Percentiles rank a stretch among this genome's conserved stretches.
Evolutionary conservation across 345 rosid genomes (phyloP).

Genomic region (Murraya paniculata): DNA sequence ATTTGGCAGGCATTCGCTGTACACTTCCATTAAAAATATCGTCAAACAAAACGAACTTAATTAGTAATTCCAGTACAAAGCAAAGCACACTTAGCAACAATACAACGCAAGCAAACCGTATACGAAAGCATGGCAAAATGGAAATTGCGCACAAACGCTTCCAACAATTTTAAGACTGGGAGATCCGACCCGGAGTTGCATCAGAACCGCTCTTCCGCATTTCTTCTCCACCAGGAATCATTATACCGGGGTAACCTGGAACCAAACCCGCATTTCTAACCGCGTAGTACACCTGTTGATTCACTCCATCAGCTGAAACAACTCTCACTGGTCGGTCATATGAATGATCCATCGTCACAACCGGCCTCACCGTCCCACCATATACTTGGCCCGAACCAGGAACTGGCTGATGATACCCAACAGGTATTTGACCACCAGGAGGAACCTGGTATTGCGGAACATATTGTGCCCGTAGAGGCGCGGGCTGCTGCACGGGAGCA

Average conservation of each 20-base stretch:
- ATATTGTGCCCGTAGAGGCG: slow-evolving; percentile 44
- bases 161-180: slow-evolving; percentile 16
- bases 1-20: not conserved
- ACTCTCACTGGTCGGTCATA: slow-evolving; percentile 29
- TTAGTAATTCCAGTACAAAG: not conserved
- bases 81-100: no score
- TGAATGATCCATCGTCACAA: slow-evolving; percentile 38
- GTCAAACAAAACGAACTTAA: not conserved
- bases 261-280: slow-evolving; percentile 47
- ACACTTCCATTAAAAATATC: not conserved
- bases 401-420: slow-evolving; percentile 62
- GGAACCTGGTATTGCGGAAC: slow-evolving; percentile 48
- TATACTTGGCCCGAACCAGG: slow-evolving; percentile 58
- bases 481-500: slow-evolving; percentile 53
- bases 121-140: not conserved
- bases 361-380: slow-evolving; percentile 45
- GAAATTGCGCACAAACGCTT: not conserved
- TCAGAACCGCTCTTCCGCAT: slow-evolving; percentile 42
- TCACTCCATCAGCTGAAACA: slow-evolving; percentile 43
- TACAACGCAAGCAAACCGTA: not conserved
- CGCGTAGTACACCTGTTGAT: slow-evolving; percentile 65
- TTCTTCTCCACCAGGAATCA: slow-evolving; percentile 61
- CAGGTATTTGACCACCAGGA: slow-evolving; percentile 48
- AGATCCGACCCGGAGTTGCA: slow-evolving; percentile 37
- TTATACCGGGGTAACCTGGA: slow-evolving; percentile 55